phyloP scores from a whole-genome alignment of 805 yeast genomes.

The Ogataea wickerhamii region DNA sequence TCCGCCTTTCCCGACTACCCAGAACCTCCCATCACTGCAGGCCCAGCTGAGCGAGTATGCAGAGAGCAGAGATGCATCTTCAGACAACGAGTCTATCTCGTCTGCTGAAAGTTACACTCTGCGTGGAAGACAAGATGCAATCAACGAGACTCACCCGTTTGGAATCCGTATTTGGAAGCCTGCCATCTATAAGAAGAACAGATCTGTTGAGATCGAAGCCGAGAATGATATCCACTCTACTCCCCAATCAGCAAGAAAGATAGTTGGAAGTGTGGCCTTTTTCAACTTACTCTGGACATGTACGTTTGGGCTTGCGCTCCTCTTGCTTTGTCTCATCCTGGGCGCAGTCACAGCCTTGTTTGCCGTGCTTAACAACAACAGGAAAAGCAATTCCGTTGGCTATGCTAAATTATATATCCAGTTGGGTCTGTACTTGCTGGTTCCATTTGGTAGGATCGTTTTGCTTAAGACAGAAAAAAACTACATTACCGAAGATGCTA shows the following conservation, averaged over 20 bases:
- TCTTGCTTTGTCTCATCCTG: constrained; percentile 48
- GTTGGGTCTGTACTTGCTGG: constrained; percentile 67
- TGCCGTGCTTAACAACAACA: constrained; percentile 43
- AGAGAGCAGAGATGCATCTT: constrained; percentile 26
- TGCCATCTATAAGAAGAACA: constrained; percentile 85
- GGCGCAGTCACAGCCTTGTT: constrained; percentile 44
- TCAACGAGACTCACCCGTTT: constrained; percentile 94
- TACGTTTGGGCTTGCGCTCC: constrained; percentile 66
- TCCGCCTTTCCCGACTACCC: neutral
- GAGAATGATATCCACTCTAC: constrained; percentile 90
- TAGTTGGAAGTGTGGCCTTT: constrained; percentile 58
- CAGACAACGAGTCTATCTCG: constrained; percentile 35
- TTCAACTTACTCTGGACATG: constrained; percentile 73
- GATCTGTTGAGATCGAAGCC: constrained; percentile 89
- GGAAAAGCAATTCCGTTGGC: constrained; percentile 44
- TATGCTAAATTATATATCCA: constrained; percentile 60
- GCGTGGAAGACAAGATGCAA: constrained; percentile 92
- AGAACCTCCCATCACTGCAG: constrained; percentile 4
- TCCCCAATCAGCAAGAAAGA: constrained; percentile 42
- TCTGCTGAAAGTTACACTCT: constrained; percentile 83
- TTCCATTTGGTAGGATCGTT: constrained; percentile 90
- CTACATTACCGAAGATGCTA: constrained; percentile 80
- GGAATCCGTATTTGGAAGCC: constrained; percentile 99
- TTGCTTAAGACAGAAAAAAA: constrained; percentile 72
- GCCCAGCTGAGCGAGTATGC: constrained; percentile 12